Conservation (phyloP, 2,329 filamentous ascomycete genomes). For the Monosporascus sp. region DNA sequence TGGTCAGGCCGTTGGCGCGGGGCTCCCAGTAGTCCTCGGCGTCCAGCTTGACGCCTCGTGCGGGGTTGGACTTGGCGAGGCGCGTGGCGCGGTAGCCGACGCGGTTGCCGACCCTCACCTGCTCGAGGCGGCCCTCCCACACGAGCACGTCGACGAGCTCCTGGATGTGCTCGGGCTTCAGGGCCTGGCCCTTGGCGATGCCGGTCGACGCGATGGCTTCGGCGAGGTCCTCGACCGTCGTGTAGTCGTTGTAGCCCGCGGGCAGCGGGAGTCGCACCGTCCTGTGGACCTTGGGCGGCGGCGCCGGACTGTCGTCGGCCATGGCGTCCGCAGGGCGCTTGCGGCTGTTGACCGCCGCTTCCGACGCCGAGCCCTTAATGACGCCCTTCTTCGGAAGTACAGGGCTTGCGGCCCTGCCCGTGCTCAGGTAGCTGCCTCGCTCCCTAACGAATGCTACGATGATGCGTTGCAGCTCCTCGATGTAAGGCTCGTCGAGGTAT, state of each 20-base stretch:
- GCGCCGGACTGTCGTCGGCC: slow-evolving; percentile 13
- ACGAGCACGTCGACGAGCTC: slow-evolving; percentile 84
- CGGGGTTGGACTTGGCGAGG: slow-evolving; percentile 36
- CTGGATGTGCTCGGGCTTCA: slow-evolving; percentile 71
- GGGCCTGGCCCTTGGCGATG: slow-evolving; percentile 67
- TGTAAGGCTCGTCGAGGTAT: slow-evolving; percentile 83
- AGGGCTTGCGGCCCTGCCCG: slow-evolving; percentile 26
- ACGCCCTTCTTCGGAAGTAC: slow-evolving; percentile 52
- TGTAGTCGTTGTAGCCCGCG: slow-evolving; percentile 71
- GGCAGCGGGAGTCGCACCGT: slow-evolving; percentile 47
- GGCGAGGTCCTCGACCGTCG: slow-evolving; percentile 75
- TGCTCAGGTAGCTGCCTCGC: slow-evolving; percentile 30
- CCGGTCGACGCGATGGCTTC: slow-evolving; percentile 63
- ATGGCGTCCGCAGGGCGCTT: slow-evolving; percentile 49
- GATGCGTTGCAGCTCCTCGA: slow-evolving; percentile 63
- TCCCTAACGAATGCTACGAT: slow-evolving; percentile 28
- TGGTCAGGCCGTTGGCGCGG: slow-evolving; percentile 69
- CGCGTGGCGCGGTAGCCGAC: slow-evolving; percentile 51
- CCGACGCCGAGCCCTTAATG: slow-evolving; percentile 42
- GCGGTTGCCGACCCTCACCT: slow-evolving; percentile 44
- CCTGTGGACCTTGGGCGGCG: slow-evolving; percentile 26
- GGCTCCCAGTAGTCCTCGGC: slow-evolving; percentile 32
- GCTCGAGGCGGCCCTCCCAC: slow-evolving; percentile 80
- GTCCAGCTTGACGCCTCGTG: slow-evolving; percentile 18
- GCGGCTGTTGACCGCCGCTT: slow-evolving; percentile 36